These are phyloP conservation scores for Penicillium italicum DNA, from an alignment of 2,329 filamentous ascomycete species.

Conservation along the genomic window DNA sequence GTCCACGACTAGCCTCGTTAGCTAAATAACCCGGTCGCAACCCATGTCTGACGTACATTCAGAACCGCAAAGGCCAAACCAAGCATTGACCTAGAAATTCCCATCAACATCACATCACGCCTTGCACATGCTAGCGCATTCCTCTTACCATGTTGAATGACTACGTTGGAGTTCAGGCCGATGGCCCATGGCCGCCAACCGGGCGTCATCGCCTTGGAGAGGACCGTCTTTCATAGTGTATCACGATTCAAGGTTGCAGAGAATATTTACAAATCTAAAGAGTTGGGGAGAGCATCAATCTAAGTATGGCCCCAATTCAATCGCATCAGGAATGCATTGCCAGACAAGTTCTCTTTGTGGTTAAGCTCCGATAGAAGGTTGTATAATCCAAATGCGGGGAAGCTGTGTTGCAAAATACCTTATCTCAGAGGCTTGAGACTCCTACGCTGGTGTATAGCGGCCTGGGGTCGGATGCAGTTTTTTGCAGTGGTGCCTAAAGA, in stretches of 20 bases:
- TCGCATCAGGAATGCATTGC: slow-evolving; percentile 4
- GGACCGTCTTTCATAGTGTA: slow-evolving; percentile 15
- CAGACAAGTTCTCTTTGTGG: not conserved
- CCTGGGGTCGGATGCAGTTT: too few relatives aligned
- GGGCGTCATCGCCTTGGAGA: slow-evolving; percentile 22
- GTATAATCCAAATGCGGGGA: slow-evolving; percentile 3
- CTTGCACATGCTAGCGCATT: not conserved
- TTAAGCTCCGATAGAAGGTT: not conserved
- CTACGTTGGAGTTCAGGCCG: slow-evolving; percentile 56
- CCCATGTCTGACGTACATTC: slow-evolving; percentile 38
- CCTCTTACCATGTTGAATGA: slow-evolving; percentile 49
- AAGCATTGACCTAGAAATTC: slow-evolving; percentile 49
- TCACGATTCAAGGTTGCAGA: not conserved
- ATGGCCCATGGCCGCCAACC: slow-evolving; percentile 46
- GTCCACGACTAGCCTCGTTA: slow-evolving; percentile 51
- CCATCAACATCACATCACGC: not conserved
- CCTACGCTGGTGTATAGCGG: too few relatives aligned
- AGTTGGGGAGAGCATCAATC: not conserved
- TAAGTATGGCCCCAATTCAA: not conserved
- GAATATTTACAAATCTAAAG: not conserved
- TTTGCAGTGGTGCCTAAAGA: too few relatives aligned
- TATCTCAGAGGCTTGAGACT: not conserved
- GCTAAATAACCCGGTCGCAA: not conserved
- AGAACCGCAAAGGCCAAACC: slow-evolving; percentile 60
- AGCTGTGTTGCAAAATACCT: not conserved